These are phyloP conservation scores for Teratosphaeria nubilosa DNA, from an alignment of 2,329 filamentous ascomycete species.

Conservation along the genomic window DNA sequence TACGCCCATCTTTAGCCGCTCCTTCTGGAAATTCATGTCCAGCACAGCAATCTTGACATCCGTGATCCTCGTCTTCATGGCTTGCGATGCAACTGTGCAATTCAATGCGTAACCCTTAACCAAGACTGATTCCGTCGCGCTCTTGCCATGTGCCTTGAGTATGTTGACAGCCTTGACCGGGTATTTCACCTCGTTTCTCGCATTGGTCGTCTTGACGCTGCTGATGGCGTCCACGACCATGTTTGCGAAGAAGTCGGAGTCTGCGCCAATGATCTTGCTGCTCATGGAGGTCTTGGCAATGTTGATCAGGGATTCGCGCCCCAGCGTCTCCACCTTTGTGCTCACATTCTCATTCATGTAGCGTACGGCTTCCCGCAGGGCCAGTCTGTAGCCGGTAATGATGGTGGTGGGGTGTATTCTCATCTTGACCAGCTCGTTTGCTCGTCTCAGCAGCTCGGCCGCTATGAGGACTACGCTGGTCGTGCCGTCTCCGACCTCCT, in stretches of 20 bases:
- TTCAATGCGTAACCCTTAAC: constrained; percentile 97
- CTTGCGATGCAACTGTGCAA: constrained; percentile 96
- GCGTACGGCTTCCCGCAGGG: constrained; percentile 89
- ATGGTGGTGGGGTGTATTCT: constrained; percentile 99
- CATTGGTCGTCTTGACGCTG: constrained; percentile 87
- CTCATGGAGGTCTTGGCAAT: constrained; percentile 99
- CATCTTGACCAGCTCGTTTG: constrained; percentile 98
- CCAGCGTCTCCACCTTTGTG: constrained; percentile 86
- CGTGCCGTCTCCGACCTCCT: constrained; percentile 96
- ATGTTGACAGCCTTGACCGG: constrained; percentile 99
- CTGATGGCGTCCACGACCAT: constrained; percentile 97
- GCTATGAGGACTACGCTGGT: constrained; percentile 97
- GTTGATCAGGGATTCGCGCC: constrained; percentile 79
- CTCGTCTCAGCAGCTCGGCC: constrained; percentile 82
- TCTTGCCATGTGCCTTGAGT: constrained; percentile 95
- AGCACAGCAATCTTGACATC: constrained; percentile 95
- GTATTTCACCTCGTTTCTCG: constrained; percentile 84
- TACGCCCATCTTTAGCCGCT: constrained; percentile 97
- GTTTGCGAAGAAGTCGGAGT: constrained; percentile 93
- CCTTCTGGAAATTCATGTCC: constrained; percentile 98
- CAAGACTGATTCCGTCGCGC: constrained; percentile 72
- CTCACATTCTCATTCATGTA: constrained; percentile 99
- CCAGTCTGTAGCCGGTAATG: constrained; percentile 94
- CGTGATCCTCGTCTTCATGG: constrained; percentile 84
- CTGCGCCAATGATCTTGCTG: constrained; percentile 93